These are phyloP conservation scores for Penicillium sp. DNA, from an alignment of 2,329 filamentous ascomycete species.

Conservation along the genomic window DNA sequence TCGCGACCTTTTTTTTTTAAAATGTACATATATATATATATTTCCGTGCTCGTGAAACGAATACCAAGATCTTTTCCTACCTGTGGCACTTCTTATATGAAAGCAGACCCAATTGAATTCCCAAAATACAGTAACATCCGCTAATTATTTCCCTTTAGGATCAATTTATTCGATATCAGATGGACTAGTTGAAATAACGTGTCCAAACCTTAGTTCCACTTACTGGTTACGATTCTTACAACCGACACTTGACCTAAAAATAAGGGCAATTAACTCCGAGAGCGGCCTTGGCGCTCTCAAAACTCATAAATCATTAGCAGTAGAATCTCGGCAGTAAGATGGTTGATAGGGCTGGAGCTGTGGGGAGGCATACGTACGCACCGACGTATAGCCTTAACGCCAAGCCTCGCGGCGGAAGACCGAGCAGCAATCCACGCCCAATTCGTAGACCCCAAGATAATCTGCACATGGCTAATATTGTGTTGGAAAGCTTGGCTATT, in stretches of 20 bases:
- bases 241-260: not conserved
- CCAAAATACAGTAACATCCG: not conserved
- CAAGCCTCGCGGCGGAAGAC: slow-evolving; percentile 1
- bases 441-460: not conserved
- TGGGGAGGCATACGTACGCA: slow-evolving; percentile 4
- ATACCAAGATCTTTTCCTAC: not conserved
- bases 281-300: not conserved
- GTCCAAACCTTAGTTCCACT: too few species aligned
- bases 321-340: not conserved
- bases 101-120: not conserved
- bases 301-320: not conserved
- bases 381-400: slow-evolving; percentile 1
- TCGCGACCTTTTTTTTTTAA: not conserved
- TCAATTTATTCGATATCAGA: not conserved
- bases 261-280: not conserved
- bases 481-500: not conserved
- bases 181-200: not conserved
- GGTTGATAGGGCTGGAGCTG: not conserved
- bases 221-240: not conserved
- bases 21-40: slow-evolving; percentile 12
- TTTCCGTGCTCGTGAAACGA: slow-evolving; percentile 2
- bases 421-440: not conserved
- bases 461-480: not conserved
- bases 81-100: not conserved
- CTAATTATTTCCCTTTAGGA: not conserved